Percentiles rank a stretch among this genome's conserved stretches.
These are phyloP conservation scores for Pichia eremophila DNA, from an alignment of 805 yeast species.

Conservation along the genomic window DNA sequence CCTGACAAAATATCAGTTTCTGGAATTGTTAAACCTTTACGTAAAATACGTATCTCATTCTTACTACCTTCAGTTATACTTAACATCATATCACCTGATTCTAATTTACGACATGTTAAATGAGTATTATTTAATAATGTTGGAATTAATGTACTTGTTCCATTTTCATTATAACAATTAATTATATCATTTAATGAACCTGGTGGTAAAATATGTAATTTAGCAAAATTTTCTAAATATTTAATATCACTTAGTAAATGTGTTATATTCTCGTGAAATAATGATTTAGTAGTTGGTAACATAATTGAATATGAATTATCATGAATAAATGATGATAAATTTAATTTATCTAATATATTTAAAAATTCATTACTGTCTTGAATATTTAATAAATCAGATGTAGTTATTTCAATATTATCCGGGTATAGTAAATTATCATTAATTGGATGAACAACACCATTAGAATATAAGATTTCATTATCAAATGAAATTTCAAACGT, in stretches of 20 bases:
- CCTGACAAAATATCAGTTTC: constrained; percentile 28
- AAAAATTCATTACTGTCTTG: constrained; percentile 44
- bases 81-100: constrained; percentile 30
- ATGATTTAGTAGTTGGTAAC: constrained; percentile 56
- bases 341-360: constrained; percentile 32
- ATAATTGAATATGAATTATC: constrained; percentile 47
- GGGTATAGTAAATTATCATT: constrained; percentile 47
- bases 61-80: constrained; percentile 39
- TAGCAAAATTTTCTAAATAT: constrained; percentile 43
- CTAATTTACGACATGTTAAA: constrained; percentile 33
- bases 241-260: constrained; percentile 26
- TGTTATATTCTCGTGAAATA: constrained; percentile 43
- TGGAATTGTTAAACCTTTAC: constrained; percentile 51
- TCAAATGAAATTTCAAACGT: constrained; percentile 31
- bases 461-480: constrained; percentile 64
- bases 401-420: constrained; percentile 37
- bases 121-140: constrained; percentile 38
- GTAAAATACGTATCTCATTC: constrained; percentile 48
- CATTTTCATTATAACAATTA: constrained; percentile 28
- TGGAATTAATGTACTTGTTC: constrained; percentile 20
- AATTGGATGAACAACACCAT: constrained; percentile 74
- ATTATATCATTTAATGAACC: constrained; percentile 38
- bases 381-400: constrained; percentile 46
- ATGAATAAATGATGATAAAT: constrained; percentile 33
- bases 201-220: constrained; percentile 61